Base-by-base conservation (phyloP, 2,329 filamentous ascomycete species). In the Apiospora phragmitis region DNA sequence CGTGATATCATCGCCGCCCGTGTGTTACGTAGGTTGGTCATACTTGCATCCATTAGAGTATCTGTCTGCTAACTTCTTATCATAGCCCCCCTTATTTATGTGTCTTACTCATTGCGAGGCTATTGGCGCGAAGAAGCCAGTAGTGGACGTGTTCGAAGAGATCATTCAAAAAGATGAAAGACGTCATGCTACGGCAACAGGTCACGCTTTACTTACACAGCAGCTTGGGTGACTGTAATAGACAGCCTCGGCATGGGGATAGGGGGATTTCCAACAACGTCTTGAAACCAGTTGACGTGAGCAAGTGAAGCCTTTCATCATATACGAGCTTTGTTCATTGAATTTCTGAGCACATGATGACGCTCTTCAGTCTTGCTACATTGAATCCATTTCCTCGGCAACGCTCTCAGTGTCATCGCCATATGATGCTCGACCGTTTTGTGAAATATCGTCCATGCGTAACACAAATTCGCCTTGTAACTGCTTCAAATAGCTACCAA, bases 391-490 rank as follows among this genome's bases (percentile, higher is more conserved):
- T 59, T 35, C 62, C 4, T 66, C 62, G 3, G 9, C 24, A 14
- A 29, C 16, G 8, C 62, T 66, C 35, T 41, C 35, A 21, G 14
- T 38, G 24, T 4, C 62, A 66, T 26, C 9, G 16, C 51, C 18
- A n/a, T 18, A 18, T 5, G 24, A 18, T 24, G 12, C 55, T 43
- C 32, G 29, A 6, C 67, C 49, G 4, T 67, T 49, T 29, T 67
- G n/a, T 16, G 93, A 89, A 38, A 94, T 88, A 1, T 85, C 86
- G 29, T 89, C 86, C 93, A 97, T 95, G 9, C 88, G 84, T 5
- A 85, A 75, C 9, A 93, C 86, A 76, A 97, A 97, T 69, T 97
- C 93, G 67, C 87, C 87, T 78, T 95, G 93, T 16, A 96, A 80
- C 72, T 87, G 87, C 69, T 82, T 84, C 62, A 96, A 80, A 86